phyloP scores from a whole-genome alignment of 345 rosid genomes.

The Adansonia digitata region DNA sequence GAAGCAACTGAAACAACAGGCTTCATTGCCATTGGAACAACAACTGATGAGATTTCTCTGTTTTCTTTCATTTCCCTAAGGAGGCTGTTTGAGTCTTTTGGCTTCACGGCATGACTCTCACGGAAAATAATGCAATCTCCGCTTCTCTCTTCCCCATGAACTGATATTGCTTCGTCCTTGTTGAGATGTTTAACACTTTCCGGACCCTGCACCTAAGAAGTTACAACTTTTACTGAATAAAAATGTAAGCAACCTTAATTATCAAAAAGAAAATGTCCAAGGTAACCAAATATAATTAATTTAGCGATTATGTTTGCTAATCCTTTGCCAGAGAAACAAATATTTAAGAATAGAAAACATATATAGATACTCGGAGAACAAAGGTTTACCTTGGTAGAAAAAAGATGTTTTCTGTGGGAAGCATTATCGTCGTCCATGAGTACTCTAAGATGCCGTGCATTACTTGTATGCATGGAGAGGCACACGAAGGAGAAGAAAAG shows the following conservation, averaged over 20 bases:
- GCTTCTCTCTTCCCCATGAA: not conserved
- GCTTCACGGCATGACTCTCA: not conserved
- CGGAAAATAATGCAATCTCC: not conserved
- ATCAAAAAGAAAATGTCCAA: not conserved
- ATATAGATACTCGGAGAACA: not conserved
- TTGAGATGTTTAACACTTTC: not conserved
- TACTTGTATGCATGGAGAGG: slow-evolving; percentile 30
- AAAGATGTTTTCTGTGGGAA: not conserved
- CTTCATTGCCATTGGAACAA: slow-evolving; percentile 20
- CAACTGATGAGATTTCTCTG: slow-evolving; percentile 8
- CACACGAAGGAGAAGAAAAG: slow-evolving; percentile 20
- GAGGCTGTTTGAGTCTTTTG: not conserved
- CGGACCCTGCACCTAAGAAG: not conserved
- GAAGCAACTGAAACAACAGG: slow-evolving; percentile 20
- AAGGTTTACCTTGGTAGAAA: slow-evolving; percentile 16
- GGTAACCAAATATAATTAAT: not conserved
- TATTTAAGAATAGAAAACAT: not conserved
- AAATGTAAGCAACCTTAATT: too few species aligned
- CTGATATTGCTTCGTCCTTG: not conserved
- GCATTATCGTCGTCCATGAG: not conserved
- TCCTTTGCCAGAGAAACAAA: not conserved
- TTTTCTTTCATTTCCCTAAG: not conserved
- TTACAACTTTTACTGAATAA: too few species aligned
- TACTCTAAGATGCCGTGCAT: slow-evolving; percentile 32
- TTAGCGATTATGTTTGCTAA: too few species aligned